Evolutionary conservation across 148 eudicot genomes (phyloP).

Genomic region (Nyssa sinensis): DNA sequence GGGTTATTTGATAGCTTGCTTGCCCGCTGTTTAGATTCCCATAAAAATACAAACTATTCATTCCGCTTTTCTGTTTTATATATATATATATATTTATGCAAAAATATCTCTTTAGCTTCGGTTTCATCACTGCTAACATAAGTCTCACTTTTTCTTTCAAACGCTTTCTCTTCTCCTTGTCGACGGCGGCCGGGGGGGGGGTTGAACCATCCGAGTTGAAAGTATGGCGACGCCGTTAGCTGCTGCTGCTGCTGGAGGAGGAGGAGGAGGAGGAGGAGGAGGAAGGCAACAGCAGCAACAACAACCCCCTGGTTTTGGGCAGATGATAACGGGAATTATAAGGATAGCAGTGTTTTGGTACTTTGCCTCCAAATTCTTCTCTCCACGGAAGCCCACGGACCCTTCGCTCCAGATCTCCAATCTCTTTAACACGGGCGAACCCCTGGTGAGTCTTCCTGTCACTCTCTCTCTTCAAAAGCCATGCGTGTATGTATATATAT

Average conservation of each 20-base stretch:
- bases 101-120: neutral
- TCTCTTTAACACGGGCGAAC: slow-evolving; percentile 71
- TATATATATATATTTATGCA: no score
- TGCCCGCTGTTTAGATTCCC: neutral
- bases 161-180: neutral
- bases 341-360: slow-evolving; percentile 83
- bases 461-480: neutral
- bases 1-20: neutral
- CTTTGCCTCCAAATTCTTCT: slow-evolving; percentile 85
- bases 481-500: neutral
- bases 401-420: slow-evolving; percentile 76
- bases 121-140: neutral
- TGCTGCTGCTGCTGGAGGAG: slow-evolving; percentile 27
- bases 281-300: slow-evolving; percentile 35
- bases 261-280: slow-evolving; percentile 38
- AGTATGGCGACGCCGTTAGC: slow-evolving; percentile 68
- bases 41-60: neutral
- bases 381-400: slow-evolving; percentile 55
- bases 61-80: neutral
- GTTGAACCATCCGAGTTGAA: slow-evolving; percentile 5
- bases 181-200: neutral
- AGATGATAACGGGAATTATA: slow-evolving; percentile 63
- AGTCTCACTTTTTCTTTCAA: neutral
- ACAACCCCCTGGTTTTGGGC: slow-evolving; percentile 45
- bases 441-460: slow-evolving; percentile 44